phyloP scores from a whole-genome alignment of 805 yeast species.

The Metschnikowia chrysomelidarum region DNA sequence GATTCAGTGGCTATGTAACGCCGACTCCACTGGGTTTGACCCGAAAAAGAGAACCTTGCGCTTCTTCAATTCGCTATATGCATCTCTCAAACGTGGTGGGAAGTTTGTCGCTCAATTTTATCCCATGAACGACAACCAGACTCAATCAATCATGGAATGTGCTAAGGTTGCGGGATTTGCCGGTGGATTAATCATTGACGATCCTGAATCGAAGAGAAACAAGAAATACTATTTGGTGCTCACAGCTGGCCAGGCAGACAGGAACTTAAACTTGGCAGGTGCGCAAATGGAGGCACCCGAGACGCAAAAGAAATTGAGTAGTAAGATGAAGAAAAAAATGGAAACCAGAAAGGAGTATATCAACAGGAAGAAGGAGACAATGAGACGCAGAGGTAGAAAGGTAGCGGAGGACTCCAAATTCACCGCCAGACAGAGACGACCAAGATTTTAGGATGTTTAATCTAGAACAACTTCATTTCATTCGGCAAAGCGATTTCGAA shows the following conservation, averaged over 20 bases:
- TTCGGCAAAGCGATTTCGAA: no score
- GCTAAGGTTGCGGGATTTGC: slow-evolving; percentile 95
- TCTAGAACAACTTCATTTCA: no score
- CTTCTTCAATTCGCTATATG: slow-evolving; percentile 86
- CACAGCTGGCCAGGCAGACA: slow-evolving; percentile 79
- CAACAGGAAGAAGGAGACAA: slow-evolving; percentile 86
- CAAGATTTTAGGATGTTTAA: slow-evolving; percentile 30
- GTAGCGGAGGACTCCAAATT: slow-evolving; percentile 91
- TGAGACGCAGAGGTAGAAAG: slow-evolving; percentile 84
- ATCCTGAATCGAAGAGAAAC: slow-evolving; percentile 88
- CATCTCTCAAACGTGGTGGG: slow-evolving; percentile 87
- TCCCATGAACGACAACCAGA: slow-evolving; percentile 86
- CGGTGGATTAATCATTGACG: slow-evolving; percentile 93
- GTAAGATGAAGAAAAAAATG: slow-evolving; percentile 49
- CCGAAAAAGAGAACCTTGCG: slow-evolving; percentile 78
- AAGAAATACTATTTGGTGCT: slow-evolving; percentile 88
- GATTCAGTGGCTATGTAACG: slow-evolving; percentile 97
- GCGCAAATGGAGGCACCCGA: slow-evolving; percentile 74
- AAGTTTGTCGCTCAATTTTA: slow-evolving; percentile 97
- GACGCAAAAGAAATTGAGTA: slow-evolving; percentile 39
- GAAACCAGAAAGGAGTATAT: slow-evolving; percentile 83
- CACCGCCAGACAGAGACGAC: slow-evolving; percentile 71
- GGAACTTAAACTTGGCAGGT: slow-evolving; percentile 72
- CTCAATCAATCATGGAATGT: slow-evolving; percentile 69
- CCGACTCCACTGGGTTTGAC: slow-evolving; percentile 77